Conservation (phyloP, 495 filamentous ascomycete species). For the Talaromyces borbonicus region DNA sequence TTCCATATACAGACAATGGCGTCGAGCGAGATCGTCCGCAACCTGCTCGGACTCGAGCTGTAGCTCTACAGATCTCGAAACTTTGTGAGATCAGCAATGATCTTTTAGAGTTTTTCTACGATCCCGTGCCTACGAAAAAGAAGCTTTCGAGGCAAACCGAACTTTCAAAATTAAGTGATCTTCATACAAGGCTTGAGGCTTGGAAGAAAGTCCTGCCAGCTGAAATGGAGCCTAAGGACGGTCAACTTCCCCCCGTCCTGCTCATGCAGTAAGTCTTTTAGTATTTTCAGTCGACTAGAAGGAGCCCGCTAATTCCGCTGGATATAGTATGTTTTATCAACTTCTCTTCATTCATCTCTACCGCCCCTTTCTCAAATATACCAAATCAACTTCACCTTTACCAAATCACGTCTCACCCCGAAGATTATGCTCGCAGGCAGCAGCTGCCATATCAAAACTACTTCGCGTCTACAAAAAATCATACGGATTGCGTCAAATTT, state of each 20-base stretch:
- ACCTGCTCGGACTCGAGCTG: slow-evolving; percentile 71
- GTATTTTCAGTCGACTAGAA: slow-evolving; percentile 1
- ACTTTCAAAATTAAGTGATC: slow-evolving; percentile 82
- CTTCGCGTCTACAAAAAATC: slow-evolving; percentile 87
- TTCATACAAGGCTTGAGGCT: slow-evolving; percentile 81
- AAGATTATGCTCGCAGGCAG: slow-evolving; percentile 81
- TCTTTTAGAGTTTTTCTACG: slow-evolving; percentile 81
- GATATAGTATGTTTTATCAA: slow-evolving; percentile 85
- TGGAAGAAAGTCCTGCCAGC: slow-evolving; percentile 82
- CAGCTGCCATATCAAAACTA: slow-evolving; percentile 78
- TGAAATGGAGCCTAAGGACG: slow-evolving; percentile 84
- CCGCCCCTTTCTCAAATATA: slow-evolving; percentile 91
- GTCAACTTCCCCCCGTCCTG: slow-evolving; percentile 76
- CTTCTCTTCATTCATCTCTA: slow-evolving; percentile 95
- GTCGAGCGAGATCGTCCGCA: slow-evolving; percentile 59
- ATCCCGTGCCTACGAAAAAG: slow-evolving; percentile 57
- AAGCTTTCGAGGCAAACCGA: slow-evolving; percentile 61
- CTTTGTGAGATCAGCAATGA: slow-evolving; percentile 92
- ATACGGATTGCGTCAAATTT: slow-evolving; percentile 85
- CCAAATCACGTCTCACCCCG: slow-evolving; percentile 84
- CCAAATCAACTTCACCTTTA: slow-evolving; percentile 65
- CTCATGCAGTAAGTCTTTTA: slow-evolving; percentile 71
- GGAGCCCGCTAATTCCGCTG: slow-evolving; percentile 18
- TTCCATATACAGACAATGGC: slow-evolving; percentile 80
- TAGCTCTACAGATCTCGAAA: slow-evolving; percentile 70